Evolutionary conservation across 2,329 filamentous ascomycete species (phyloP), one percentile per base, ranked within the genome.

Genomic region (Cladosporium sp.): DNA sequence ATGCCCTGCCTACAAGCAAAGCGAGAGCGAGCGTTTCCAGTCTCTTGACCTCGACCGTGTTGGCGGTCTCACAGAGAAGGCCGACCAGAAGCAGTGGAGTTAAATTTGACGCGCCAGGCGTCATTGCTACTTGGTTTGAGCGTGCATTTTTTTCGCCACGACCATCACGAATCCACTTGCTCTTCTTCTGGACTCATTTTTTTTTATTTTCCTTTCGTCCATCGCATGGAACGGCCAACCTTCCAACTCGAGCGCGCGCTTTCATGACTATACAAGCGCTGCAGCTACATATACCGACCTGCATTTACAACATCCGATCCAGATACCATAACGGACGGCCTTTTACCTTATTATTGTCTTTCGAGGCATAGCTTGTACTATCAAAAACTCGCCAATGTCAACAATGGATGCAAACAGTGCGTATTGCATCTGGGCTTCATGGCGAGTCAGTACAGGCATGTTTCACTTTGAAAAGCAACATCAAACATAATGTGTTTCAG

Each of bases 41-140:
- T 94, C 92, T 3, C 86, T 99, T 68, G 93, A 99, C 73, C 89
- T 99, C 73, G 90, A 97, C 68, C 86, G 90, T 64, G 95, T 97
- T 72, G 94, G 94, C 54, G 94, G 94, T 14, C 79, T 97, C 66
- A 95, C 92, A 77, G 94, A 97, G 81, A 96, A 96, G 81, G 84
- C 88, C 30, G 45, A 51, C 55, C 38, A 40, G 17, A 58, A 58
- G 38, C 49, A 50, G 47, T 56, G 52, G 52, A 56, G 42, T 38
- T 56, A 56, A 37, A 47, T 11, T 15, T 17, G 52, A 47, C 42
- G 52, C 42, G 17, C 52, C 52, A 45, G 40, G 30, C 52, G 40
- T 56, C 30, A 25, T 34, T 25, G n/a, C 38, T 54, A 54, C 37
- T 30, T 56, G 52, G 42, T 47, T 34, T 55, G 30, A 38, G 52